Evolutionary conservation across 2,329 filamentous ascomycete species (phyloP).

Genomic region (Sporothrix sp.): DNA sequence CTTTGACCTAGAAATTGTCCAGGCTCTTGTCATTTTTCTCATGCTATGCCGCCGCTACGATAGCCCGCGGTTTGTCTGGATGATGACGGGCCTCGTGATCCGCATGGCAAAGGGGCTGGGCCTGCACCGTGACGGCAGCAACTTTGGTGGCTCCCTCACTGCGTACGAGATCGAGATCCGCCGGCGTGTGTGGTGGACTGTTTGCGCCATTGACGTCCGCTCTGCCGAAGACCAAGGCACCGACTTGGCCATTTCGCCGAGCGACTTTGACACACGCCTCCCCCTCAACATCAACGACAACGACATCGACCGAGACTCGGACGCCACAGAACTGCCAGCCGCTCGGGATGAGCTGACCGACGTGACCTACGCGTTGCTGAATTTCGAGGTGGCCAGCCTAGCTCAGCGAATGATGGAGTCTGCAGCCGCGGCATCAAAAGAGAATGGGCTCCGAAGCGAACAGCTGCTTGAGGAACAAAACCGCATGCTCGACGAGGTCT

Average conservation of each 20-base stretch:
- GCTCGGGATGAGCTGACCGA: constrained; percentile 45
- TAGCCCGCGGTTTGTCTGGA: constrained; percentile 48
- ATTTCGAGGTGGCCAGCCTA: constrained; percentile 28
- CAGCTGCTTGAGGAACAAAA: constrained; percentile 32
- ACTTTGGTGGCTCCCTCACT: constrained; percentile 35
- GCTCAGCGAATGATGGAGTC: constrained; percentile 30
- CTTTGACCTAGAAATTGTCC: constrained; percentile 46
- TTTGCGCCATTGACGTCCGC: constrained; percentile 46
- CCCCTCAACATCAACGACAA: constrained; percentile 48
- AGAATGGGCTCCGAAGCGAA: not conserved
- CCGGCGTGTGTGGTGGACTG: constrained; percentile 51
- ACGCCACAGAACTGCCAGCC: constrained; percentile 29
- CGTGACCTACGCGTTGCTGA: constrained; percentile 34
- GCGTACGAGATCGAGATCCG: constrained; percentile 52
- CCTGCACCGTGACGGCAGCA: constrained; percentile 45
- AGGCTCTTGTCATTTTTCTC: constrained; percentile 49
- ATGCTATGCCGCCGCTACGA: constrained; percentile 37
- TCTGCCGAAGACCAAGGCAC: constrained; percentile 40
- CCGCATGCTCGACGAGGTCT: constrained; percentile 36
- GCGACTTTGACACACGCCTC: constrained; percentile 37
- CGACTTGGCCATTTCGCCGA: constrained; percentile 33
- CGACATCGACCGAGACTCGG: constrained; percentile 38
- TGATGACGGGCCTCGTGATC: constrained; percentile 47
- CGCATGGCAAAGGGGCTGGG: constrained; percentile 52
- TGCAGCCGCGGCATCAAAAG: constrained; percentile 13